Evolutionary conservation across 208 protist genomes (phyloP).

Genomic region (Angomonas deanei): DNA sequence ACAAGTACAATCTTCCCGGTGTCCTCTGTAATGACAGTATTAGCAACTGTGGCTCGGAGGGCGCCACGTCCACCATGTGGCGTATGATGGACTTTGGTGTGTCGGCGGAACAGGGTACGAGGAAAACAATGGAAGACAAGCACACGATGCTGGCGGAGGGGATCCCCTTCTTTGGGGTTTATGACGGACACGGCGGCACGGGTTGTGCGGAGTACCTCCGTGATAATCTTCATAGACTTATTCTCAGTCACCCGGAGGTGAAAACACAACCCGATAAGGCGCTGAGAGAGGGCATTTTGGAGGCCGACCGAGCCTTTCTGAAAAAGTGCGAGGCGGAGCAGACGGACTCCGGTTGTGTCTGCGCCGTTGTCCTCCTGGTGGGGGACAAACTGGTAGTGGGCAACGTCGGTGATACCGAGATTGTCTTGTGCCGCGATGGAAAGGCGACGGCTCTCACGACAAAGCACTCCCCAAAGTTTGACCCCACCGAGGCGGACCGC

Average conservation of each 20-base stretch:
- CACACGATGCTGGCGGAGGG: slow-evolving; percentile 47
- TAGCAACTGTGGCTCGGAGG: neutral
- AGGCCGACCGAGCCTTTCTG: slow-evolving; percentile 64
- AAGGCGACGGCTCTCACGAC: slow-evolving; percentile 57
- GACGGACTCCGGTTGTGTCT: slow-evolving; percentile 60
- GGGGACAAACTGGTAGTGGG: slow-evolving; percentile 54
- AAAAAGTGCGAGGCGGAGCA: slow-evolving; percentile 27
- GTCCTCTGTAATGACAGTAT: neutral
- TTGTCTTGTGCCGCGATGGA: slow-evolving; percentile 65
- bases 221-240: slow-evolving; percentile 51
- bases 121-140: slow-evolving; percentile 79
- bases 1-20: neutral
- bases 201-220: slow-evolving; percentile 70
- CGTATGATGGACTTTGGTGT: slow-evolving; percentile 48
- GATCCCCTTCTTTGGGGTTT: slow-evolving; percentile 71
- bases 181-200: slow-evolving; percentile 75
- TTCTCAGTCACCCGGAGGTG: slow-evolving; percentile 36
- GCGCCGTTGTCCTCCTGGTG: slow-evolving; percentile 56
- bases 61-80: neutral
- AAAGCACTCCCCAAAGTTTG: slow-evolving; percentile 68
- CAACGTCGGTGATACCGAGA: slow-evolving; percentile 84
- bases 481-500: slow-evolving; percentile 64
- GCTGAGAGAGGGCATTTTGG: slow-evolving; percentile 53
- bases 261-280: slow-evolving; percentile 31
- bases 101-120: slow-evolving; percentile 68